Conservation (phyloP, 768 basidiomycete genomes). For the Ephemerocybe angulata region DNA sequence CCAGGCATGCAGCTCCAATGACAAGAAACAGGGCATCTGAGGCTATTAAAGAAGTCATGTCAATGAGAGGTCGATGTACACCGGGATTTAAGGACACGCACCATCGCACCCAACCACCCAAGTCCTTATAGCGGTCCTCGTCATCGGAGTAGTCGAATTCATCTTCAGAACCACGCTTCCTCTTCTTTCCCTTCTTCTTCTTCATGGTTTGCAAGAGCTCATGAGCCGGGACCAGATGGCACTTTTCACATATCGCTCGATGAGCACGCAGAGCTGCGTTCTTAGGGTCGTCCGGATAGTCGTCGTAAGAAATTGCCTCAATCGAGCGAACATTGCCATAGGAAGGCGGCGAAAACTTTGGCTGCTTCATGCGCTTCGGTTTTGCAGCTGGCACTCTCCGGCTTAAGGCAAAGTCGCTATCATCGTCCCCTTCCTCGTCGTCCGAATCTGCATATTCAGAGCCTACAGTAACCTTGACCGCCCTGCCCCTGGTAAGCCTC, state of each 20-base stretch:
- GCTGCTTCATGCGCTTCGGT: slow-evolving; percentile 21
- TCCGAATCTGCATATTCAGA: slow-evolving; percentile 21
- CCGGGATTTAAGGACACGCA: slow-evolving; percentile 27
- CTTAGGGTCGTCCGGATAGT: slow-evolving; percentile 51
- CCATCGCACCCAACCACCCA: slow-evolving; percentile 88
- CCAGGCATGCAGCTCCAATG: slow-evolving; percentile 75
- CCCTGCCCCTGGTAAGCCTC: slow-evolving; percentile 49
- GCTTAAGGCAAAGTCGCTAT: slow-evolving; percentile 21
- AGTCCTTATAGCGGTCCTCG: slow-evolving; percentile 44
- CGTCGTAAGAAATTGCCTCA: slow-evolving; percentile 41
- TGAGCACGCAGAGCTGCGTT: slow-evolving; percentile 55
- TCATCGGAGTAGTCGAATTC: slow-evolving; percentile 53
- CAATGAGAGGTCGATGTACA: slow-evolving; percentile 18
- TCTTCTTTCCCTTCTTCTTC: slow-evolving; percentile 39
- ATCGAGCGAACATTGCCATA: slow-evolving; percentile 46
- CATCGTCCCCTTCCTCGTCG: slow-evolving; percentile 23
- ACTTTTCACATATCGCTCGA: slow-evolving; percentile 68
- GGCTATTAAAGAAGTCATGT: slow-evolving; percentile 34
- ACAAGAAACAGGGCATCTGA: slow-evolving; percentile 71
- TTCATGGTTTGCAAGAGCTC: slow-evolving; percentile 39
- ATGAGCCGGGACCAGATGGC: slow-evolving; percentile 59
- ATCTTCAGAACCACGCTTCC: slow-evolving; percentile 36
- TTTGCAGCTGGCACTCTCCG: slow-evolving; percentile 8
- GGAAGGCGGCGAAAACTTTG: slow-evolving; percentile 30
- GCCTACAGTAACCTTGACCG: slow-evolving; percentile 34